A percentile compares a stretch with the other conserved stretches of the same genome.
Conservation (phyloP, 176 grass and related monocot genomes). For the Paspalum vaginatum region DNA sequence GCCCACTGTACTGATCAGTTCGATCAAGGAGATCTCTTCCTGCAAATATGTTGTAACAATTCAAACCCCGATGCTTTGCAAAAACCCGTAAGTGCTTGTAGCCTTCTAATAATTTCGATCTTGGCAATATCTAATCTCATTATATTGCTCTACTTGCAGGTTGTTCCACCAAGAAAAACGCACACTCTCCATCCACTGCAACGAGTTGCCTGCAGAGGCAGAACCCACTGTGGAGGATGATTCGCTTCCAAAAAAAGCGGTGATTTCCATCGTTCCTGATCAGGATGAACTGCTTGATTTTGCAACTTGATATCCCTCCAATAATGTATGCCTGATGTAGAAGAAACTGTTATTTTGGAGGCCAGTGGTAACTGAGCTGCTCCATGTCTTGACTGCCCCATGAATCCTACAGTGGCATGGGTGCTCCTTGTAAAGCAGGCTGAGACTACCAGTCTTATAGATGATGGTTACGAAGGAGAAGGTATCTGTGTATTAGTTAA, state of each 20-base stretch:
- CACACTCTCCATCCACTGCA: constrained; percentile 76
- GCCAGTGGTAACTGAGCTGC: constrained; percentile 9
- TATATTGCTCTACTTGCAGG: constrained; percentile 34
- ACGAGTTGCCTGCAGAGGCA: constrained; percentile 48
- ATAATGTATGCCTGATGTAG: background rate
- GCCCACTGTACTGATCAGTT: constrained; percentile 68
- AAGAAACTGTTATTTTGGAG: background rate
- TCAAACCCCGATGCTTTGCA: constrained; percentile 89
- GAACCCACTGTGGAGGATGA: constrained; percentile 40
- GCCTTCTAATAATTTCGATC: background rate
- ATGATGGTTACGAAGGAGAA: background rate
- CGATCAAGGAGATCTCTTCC: constrained; percentile 92
- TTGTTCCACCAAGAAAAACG: constrained; percentile 88
- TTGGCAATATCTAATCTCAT: constrained; percentile 5
- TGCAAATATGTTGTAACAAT: constrained; percentile 90
- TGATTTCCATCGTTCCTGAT: constrained; percentile 48
- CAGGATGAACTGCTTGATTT: constrained; percentile 47
- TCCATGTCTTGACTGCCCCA: background rate
- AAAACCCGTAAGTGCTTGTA: constrained; percentile 69
- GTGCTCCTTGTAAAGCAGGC: constrained; percentile 6
- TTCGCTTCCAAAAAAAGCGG: constrained; percentile 48
- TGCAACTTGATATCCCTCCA: constrained; percentile 36
- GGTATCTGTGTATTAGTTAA: background rate
- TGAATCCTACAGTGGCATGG: background rate
- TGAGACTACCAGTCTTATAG: background rate